Percentiles rank a stretch among this genome's conserved stretches.
Evolutionary conservation across 2,329 filamentous ascomycete genomes (phyloP).

Genomic region (Monosporascus ibericus): DNA sequence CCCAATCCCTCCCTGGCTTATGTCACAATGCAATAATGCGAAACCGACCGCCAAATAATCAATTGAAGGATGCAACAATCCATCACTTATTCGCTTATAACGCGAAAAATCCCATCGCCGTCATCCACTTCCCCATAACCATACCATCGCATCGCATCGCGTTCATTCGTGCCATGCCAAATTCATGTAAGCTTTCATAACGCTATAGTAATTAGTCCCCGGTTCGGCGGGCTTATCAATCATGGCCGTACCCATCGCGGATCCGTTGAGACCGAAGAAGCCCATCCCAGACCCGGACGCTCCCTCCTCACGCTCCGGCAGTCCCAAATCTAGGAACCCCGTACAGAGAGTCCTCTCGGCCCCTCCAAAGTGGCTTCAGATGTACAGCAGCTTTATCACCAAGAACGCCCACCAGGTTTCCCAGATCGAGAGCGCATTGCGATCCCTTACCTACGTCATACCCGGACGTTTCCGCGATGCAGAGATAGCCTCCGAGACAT

Average conservation of each 20-base stretch:
- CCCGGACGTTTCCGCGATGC: constrained; percentile 87
- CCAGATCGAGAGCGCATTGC: constrained; percentile 88
- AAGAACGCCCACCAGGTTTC: constrained; percentile 92
- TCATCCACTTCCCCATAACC: not conserved
- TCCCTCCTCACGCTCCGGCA: not conserved
- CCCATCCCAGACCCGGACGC: not conserved
- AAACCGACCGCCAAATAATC: too few species aligned
- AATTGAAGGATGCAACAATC: too few species aligned
- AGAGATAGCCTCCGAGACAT: constrained; percentile 87
- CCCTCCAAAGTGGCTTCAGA: constrained; percentile 59
- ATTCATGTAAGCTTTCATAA: not conserved
- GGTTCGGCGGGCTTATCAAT: not conserved
- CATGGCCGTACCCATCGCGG: not conserved
- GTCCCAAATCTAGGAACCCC: constrained; percentile 10
- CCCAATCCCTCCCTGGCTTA: not conserved
- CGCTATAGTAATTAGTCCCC: not conserved
- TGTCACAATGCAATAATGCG: too few species aligned
- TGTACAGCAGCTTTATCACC: constrained; percentile 86
- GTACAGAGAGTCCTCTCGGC: constrained; percentile 45
- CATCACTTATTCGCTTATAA: too few species aligned
- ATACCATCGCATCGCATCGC: too few species aligned
- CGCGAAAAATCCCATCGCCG: not conserved
- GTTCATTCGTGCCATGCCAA: too few species aligned
- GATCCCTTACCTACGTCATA: constrained; percentile 92
- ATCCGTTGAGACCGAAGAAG: not conserved